phyloP scores from a whole-genome alignment of 2,329 filamentous ascomycete genomes.

The Ilyonectria sp. region DNA sequence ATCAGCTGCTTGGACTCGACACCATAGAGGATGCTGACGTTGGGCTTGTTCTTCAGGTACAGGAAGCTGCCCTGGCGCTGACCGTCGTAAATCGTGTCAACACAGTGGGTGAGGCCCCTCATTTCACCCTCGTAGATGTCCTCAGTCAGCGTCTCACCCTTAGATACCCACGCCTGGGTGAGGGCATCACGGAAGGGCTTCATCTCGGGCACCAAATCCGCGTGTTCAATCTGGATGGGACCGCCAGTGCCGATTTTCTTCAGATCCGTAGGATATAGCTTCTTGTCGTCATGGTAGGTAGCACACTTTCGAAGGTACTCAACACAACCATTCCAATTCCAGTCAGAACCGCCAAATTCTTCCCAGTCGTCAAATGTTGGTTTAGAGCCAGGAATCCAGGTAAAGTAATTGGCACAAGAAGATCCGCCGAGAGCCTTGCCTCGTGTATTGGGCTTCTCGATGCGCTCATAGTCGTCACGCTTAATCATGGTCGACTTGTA shows the following conservation, averaged over 20 bases:
- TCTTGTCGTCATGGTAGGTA: conserved; percentile 69
- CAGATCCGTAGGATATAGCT: conserved; percentile 61
- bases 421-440: conserved; percentile 73
- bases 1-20: conserved; percentile 67
- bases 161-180: conserved; percentile 67
- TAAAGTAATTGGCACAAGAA: conserved; percentile 73
- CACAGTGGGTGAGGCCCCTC: conserved; percentile 66
- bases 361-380: conserved; percentile 77
- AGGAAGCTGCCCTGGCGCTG: conserved; percentile 66
- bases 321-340: conserved; percentile 65
- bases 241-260: conserved; percentile 66
- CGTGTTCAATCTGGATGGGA: conserved; percentile 67
- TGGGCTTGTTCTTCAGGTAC: conserved; percentile 66
- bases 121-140: conserved; percentile 71
- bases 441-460: conserved; percentile 76
- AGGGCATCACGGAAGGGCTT: conserved; percentile 66
- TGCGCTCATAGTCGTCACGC: conserved; percentile 70
- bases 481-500: conserved; percentile 75
- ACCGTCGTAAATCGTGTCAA: conserved; percentile 71
- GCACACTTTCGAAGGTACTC: conserved; percentile 69
- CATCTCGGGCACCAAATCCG: conserved; percentile 68
- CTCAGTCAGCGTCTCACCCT: conserved; percentile 64
- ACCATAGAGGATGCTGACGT: conserved; percentile 65
- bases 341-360: conserved; percentile 78
- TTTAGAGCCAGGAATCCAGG: conserved; percentile 72